Evolutionary conservation across 306 rosid genomes (phyloP).

Genomic region (Castanopsis chinensis): DNA sequence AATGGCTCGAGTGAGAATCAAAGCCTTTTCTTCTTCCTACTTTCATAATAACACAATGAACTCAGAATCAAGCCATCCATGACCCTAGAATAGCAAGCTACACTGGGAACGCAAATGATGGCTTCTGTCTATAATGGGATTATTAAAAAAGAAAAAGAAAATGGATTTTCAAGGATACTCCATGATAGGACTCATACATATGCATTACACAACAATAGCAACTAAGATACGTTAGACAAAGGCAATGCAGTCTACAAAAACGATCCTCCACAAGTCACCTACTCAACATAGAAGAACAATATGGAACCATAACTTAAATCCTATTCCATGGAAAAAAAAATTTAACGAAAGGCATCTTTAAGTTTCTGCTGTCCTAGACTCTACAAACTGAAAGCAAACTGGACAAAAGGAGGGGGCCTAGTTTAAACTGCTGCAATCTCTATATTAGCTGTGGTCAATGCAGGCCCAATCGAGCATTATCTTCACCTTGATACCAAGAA

Average conservation of each 20-base stretch:
- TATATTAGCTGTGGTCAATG: constrained; percentile 11
- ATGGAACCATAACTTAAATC: background rate
- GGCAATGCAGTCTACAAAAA: background rate
- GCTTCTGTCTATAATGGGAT: background rate
- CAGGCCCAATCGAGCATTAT: constrained; percentile 68
- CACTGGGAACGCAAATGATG: background rate
- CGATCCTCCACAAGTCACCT: background rate
- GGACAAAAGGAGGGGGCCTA: background rate
- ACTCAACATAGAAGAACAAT: background rate
- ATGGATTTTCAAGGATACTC: background rate
- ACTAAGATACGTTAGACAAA: background rate
- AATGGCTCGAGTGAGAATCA: background rate
- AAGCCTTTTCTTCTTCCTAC: background rate
- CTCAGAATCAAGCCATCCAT: too few relatives aligned
- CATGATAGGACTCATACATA: too few relatives aligned
- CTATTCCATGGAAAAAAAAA: background rate
- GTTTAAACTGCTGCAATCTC: constrained; percentile 25
- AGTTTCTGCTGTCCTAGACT: background rate
- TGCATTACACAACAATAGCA: background rate
- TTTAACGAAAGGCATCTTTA: background rate
- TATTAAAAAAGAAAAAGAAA: too few relatives aligned
- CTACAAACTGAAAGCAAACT: background rate
- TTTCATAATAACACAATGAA: too few relatives aligned
- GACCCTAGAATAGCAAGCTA: background rate
- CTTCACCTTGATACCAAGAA: constrained; percentile 73